These are phyloP conservation scores for Aspergillus sparsus DNA, from an alignment of 495 filamentous ascomycete genomes.

Conservation along the genomic window DNA sequence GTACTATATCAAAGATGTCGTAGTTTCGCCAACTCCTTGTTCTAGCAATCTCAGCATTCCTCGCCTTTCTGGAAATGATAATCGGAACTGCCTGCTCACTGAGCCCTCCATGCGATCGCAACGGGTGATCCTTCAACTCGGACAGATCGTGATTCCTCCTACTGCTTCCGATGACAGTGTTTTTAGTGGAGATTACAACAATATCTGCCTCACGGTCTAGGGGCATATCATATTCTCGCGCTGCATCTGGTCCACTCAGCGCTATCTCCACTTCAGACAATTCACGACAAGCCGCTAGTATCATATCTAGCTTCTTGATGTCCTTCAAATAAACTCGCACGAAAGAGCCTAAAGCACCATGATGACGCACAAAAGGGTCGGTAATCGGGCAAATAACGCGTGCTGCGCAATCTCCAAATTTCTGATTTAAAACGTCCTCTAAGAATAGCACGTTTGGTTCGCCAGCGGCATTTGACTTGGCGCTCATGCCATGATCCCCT, in stretches of 20 bases:
- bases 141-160: background rate
- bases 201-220: conserved; percentile 1
- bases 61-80: background rate
- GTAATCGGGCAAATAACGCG: background rate
- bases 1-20: conserved; percentile 1
- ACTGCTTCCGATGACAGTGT: background rate
- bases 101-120: background rate
- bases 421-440: conserved; percentile 1
- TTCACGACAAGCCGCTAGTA: background rate
- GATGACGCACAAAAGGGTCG: background rate
- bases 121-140: background rate
- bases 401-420: background rate
- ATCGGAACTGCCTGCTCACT: conserved; percentile 1
- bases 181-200: background rate
- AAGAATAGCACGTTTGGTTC: background rate
- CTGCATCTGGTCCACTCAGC: background rate
- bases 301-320: background rate
- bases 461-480: background rate
- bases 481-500: conserved; percentile 1
- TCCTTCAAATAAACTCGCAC: background rate
- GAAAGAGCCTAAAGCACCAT: background rate
- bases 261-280: background rate
- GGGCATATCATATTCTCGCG: background rate
- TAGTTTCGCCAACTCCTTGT: background rate
- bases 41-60: background rate